phyloP scores from a whole-genome alignment of 2,329 filamentous ascomycete genomes.

The Leptographium flavum region DNA sequence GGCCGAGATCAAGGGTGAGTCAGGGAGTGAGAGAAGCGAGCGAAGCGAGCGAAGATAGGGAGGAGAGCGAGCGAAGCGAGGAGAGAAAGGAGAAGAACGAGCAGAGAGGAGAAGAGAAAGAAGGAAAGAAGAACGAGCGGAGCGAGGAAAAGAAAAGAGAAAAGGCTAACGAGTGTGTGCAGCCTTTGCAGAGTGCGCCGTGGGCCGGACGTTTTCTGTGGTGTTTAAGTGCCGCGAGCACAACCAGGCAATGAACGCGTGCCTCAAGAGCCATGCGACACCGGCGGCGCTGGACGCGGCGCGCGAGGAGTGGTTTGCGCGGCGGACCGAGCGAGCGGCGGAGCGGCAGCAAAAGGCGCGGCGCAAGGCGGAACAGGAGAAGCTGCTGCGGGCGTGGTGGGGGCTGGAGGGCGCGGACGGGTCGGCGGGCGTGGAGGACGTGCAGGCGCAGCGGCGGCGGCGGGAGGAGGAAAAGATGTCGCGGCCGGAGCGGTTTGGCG shows the following conservation, averaged over 20 bases:
- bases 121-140: background rate
- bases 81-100: background rate
- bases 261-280: conserved; percentile 80
- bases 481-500: conserved; percentile 39
- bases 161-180: conserved; percentile 1
- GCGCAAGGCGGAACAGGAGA: conserved; percentile 47
- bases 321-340: conserved; percentile 53
- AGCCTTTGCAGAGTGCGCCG: conserved; percentile 89
- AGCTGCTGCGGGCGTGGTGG: conserved; percentile 55
- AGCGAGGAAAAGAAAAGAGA: background rate
- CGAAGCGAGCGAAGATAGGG: background rate
- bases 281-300: conserved; percentile 76
- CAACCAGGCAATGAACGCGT: conserved; percentile 79
- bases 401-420: conserved; percentile 24
- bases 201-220: conserved; percentile 72
- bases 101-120: background rate
- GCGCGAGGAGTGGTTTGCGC: conserved; percentile 83
- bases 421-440: conserved; percentile 24
- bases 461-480: conserved; percentile 39
- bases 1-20: conserved; percentile 57
- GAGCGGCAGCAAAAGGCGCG: conserved; percentile 50
- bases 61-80: background rate
- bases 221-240: conserved; percentile 73
- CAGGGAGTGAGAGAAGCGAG: background rate
- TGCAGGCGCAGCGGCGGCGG: conserved; percentile 28